phyloP scores from a whole-genome alignment of 495 filamentous ascomycete species.

The Hamigera avellanea region DNA sequence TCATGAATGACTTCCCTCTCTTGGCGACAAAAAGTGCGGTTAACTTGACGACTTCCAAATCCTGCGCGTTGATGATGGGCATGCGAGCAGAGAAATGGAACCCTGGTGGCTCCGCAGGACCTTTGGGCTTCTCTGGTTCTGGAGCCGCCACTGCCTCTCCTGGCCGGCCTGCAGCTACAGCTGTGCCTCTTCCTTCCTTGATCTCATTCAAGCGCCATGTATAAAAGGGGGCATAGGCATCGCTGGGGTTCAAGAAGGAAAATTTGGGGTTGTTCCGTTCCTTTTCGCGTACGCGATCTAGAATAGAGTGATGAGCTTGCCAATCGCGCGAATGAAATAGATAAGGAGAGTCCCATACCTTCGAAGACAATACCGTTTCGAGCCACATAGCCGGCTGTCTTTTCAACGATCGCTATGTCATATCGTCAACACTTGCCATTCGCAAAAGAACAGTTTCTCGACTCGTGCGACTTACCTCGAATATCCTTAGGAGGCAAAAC shows the following conservation, averaged over 20 bases:
- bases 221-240: slow-evolving; percentile 83
- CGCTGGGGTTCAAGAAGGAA: slow-evolving; percentile 69
- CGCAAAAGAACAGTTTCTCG: slow-evolving; percentile 1
- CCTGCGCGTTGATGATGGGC: slow-evolving; percentile 92
- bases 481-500: slow-evolving; percentile 80
- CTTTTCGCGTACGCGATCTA: slow-evolving; percentile 75
- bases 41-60: slow-evolving; percentile 83
- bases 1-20: slow-evolving; percentile 85
- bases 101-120: slow-evolving; percentile 76
- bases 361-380: slow-evolving; percentile 75
- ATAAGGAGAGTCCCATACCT: slow-evolving; percentile 31
- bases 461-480: slow-evolving; percentile 50
- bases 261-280: slow-evolving; percentile 81
- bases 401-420: slow-evolving; percentile 62
- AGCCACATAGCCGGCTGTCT: slow-evolving; percentile 89
- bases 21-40: slow-evolving; percentile 87
- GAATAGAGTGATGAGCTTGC: slow-evolving; percentile 6
- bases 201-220: slow-evolving; percentile 83
- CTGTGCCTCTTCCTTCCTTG: slow-evolving; percentile 67
- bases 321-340: not conserved
- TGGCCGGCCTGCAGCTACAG: slow-evolving; percentile 63
- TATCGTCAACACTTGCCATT: slow-evolving; percentile 16
- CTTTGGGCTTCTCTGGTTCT: slow-evolving; percentile 58
- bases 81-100: slow-evolving; percentile 94
- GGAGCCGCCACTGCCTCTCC: slow-evolving; percentile 46